Evolutionary conservation across 805 yeast species (phyloP).

Genomic region (Schwanniomyces sp.): DNA sequence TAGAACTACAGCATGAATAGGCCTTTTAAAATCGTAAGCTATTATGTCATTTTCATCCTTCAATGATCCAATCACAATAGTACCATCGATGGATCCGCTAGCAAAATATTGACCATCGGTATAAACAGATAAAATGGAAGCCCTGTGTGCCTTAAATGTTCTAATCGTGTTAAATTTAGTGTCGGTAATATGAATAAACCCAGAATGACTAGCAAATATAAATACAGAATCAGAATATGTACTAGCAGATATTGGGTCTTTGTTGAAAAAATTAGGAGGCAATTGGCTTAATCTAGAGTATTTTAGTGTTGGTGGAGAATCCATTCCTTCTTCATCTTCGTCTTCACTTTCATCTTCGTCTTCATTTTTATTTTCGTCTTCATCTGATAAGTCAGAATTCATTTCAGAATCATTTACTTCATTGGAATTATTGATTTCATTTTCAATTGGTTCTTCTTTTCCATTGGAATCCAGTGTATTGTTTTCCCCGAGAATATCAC

Average conservation of each 20-base stretch:
- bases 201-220: slow-evolving; percentile 89
- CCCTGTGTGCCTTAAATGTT: slow-evolving; percentile 80
- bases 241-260: slow-evolving; percentile 78
- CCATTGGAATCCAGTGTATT: background rate
- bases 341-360: background rate
- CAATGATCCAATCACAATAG: slow-evolving; percentile 78
- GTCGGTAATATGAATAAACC: slow-evolving; percentile 66
- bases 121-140: slow-evolving; percentile 73
- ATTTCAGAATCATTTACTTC: background rate
- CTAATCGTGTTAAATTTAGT: slow-evolving; percentile 62
- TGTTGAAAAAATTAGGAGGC: slow-evolving; percentile 67
- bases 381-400: background rate
- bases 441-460: background rate
- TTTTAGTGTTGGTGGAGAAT: slow-evolving; percentile 68
- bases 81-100: slow-evolving; percentile 92
- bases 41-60: slow-evolving; percentile 59
- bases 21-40: slow-evolving; percentile 82
- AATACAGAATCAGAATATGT: slow-evolving; percentile 58
- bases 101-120: slow-evolving; percentile 77
- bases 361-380: background rate
- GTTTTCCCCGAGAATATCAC: background rate
- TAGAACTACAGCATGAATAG: slow-evolving; percentile 82
- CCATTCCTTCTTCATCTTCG: slow-evolving; percentile 32
- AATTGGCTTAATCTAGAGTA: slow-evolving; percentile 69
- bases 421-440: background rate